Evolutionary conservation across 805 yeast species (phyloP), one percentile per base, ranked within the genome.

Genomic region (Metahyphopichia silvanorum): DNA sequence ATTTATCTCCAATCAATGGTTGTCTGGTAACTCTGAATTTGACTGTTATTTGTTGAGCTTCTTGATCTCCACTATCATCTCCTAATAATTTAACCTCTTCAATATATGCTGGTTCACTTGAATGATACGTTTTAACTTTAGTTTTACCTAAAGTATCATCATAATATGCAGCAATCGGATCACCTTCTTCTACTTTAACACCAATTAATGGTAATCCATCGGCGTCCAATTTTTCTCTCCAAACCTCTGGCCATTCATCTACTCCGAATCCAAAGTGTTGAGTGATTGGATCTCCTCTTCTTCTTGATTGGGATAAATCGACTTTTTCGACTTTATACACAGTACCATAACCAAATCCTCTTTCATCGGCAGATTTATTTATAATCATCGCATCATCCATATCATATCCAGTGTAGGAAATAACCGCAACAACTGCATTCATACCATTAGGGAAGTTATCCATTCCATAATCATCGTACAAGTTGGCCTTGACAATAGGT

Each of bases 351-450:
- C 93, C 55, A 93, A 93, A 70, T 35, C 98, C 98, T 54, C 98
- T 75, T 62, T 93, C 98, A 56, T 93, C 93, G 21, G 96, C 86
- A 9, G 95, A 83, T 70, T 93, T 98, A 62, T 93, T 93, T 98
- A 93, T 93, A 69, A 93, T 93, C 93, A 93, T 87, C 25, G 98
- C 93, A 83, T 93, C 98, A 83, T 93, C 98, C 74, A 93, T 98
- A 64, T 93, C 93, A 66, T 93, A 93, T 55, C 98, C 98, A 25
- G 96, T 86, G 66, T 93, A 93, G 76, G 98, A 93, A 27, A 95
- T 78, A 73, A 93, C 93, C 17, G 98, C 98, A 29, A 93, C 98
- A 63, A 93, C 79, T 17, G 98, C 98, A 57, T 93, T 93, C 69
- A 93, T 98, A 39, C 98, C 98, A 39, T 98, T 98, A 23, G 98